Evolutionary conservation across 305 asterid species (phyloP).

Genomic region (Fraxinus floribunda): DNA sequence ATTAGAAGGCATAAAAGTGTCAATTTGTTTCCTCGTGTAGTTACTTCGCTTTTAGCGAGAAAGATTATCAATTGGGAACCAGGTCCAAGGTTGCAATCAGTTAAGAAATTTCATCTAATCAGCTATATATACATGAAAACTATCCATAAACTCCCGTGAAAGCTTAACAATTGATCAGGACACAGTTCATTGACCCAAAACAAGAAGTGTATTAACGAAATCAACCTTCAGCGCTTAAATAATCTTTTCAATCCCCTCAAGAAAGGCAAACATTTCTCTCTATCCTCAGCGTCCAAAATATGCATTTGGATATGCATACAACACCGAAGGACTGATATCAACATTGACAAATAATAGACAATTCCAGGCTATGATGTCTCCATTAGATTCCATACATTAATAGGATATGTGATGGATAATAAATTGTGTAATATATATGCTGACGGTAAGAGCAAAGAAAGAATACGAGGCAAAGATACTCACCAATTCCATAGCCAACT

Average conservation of each 20-base stretch:
- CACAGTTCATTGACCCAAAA: background rate
- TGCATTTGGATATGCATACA: background rate
- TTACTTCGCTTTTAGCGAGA: background rate
- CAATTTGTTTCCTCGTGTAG: background rate
- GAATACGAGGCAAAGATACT: slow-evolving; percentile 21
- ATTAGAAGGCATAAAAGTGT: background rate
- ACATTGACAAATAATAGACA: background rate
- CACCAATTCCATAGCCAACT: slow-evolving; percentile 55
- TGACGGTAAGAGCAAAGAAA: background rate
- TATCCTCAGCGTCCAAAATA: background rate
- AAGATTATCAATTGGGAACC: background rate
- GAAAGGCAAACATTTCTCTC: background rate
- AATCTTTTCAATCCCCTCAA: background rate
- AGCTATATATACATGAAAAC: background rate
- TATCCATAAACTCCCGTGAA: background rate
- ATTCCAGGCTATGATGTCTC: background rate
- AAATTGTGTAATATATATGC: background rate
- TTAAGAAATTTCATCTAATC: background rate
- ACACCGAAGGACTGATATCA: background rate
- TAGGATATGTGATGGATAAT: background rate
- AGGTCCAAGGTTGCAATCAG: background rate
- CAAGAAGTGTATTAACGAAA: background rate
- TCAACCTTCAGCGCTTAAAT: background rate
- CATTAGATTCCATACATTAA: background rate
- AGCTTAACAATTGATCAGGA: background rate